These are phyloP conservation scores for Tetracladium maxilliforme DNA, from an alignment of 2,329 filamentous ascomycete genomes.

Conservation along the genomic window DNA sequence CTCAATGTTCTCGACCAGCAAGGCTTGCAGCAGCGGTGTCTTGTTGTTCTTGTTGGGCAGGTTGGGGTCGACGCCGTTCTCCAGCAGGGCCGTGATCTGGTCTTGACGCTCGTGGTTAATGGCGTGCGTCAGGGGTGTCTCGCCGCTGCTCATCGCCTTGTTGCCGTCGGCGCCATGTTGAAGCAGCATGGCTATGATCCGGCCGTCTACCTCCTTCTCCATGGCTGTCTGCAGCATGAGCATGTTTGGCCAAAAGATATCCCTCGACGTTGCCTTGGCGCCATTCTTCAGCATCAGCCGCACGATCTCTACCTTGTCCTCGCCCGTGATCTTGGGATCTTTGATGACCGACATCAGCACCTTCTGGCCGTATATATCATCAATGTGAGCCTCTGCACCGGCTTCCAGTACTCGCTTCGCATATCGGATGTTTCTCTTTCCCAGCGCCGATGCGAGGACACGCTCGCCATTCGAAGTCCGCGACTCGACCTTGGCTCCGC, in stretches of 20 bases:
- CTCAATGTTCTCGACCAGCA: slow-evolving; percentile 12
- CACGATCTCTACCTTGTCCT: slow-evolving; percentile 12
- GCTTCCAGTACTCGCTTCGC: slow-evolving; percentile 15
- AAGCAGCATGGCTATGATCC: slow-evolving; percentile 9
- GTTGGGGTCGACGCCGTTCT: slow-evolving; percentile 18
- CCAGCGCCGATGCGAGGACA: slow-evolving; percentile 17
- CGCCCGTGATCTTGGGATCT: slow-evolving; percentile 10
- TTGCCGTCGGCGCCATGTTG: slow-evolving; percentile 12
- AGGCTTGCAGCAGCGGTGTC: slow-evolving; percentile 17
- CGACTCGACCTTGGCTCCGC: slow-evolving; percentile 4
- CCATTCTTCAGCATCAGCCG: slow-evolving; percentile 17
- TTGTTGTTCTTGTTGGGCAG: slow-evolving; percentile 13
- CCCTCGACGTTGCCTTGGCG: slow-evolving; percentile 14
- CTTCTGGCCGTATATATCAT: slow-evolving; percentile 15
- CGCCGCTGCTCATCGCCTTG: slow-evolving; percentile 4
- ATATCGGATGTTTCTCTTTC: slow-evolving; percentile 16
- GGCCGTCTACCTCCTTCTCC: slow-evolving; percentile 11
- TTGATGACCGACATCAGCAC: slow-evolving; percentile 15
- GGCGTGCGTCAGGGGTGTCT: slow-evolving; percentile 15
- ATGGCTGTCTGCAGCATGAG: slow-evolving; percentile 9
- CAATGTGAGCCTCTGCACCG: slow-evolving; percentile 17
- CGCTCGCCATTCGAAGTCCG: too few species aligned
- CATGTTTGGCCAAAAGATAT: too few species aligned
- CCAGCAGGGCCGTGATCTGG: slow-evolving; percentile 12
- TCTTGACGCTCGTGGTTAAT: slow-evolving; percentile 11